phyloP scores from a whole-genome alignment of 352 stramenopile genomes.

The Plasmopara halstedii region DNA sequence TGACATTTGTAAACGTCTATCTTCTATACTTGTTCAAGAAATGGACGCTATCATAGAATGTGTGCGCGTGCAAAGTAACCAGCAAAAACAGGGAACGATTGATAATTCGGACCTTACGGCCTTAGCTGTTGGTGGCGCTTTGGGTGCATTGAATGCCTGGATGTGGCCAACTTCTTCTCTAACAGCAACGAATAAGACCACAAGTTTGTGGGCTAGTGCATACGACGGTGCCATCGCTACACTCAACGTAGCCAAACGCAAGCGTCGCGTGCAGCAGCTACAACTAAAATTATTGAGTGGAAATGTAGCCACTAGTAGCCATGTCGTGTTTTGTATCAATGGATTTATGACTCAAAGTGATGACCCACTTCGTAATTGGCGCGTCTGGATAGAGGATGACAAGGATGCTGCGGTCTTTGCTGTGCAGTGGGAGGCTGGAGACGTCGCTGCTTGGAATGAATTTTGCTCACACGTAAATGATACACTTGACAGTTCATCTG shows the following conservation, averaged over 20 bases:
- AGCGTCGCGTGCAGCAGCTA: constrained; percentile 59
- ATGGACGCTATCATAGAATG: constrained; percentile 33
- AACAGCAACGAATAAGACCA: neutral
- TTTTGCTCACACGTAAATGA: constrained; percentile 74
- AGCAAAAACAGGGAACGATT: constrained; percentile 37
- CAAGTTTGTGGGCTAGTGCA: constrained; percentile 58
- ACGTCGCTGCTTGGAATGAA: constrained; percentile 62
- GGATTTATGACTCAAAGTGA: constrained; percentile 81
- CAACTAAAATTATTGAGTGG: constrained; percentile 55
- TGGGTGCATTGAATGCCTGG: constrained; percentile 69
- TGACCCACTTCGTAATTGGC: constrained; percentile 61
- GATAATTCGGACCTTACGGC: constrained; percentile 52
- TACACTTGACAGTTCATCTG: constrained; percentile 37
- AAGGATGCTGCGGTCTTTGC: constrained; percentile 43
- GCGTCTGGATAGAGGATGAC: constrained; percentile 30
- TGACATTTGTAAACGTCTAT: constrained; percentile 7
- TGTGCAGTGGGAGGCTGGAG: constrained; percentile 74
- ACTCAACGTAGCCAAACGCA: constrained; percentile 60
- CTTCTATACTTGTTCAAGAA: constrained; percentile 38
- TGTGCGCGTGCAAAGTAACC: constrained; percentile 44
- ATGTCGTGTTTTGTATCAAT: constrained; percentile 76
- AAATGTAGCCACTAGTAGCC: constrained; percentile 41
- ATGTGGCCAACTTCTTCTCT: constrained; percentile 23
- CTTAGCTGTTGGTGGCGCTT: constrained; percentile 45
- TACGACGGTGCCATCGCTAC: constrained; percentile 68